These are phyloP conservation scores for Leccinum boreale DNA, from an alignment of 768 basidiomycete genomes.

Conservation along the genomic window DNA sequence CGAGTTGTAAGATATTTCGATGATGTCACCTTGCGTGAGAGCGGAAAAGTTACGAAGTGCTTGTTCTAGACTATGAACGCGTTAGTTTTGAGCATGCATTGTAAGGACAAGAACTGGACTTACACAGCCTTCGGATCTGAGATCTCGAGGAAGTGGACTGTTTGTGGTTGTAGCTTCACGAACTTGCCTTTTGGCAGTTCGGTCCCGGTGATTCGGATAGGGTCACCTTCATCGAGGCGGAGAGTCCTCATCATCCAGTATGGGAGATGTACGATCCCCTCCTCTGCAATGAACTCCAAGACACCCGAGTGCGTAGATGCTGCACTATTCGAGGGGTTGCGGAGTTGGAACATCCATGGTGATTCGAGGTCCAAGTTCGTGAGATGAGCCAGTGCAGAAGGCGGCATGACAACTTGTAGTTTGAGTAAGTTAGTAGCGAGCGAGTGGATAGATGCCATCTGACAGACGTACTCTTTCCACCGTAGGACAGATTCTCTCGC, in stretches of 20 bases:
- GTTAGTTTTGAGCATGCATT: neutral
- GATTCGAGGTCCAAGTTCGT: constrained; percentile 83
- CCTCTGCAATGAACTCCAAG: constrained; percentile 97
- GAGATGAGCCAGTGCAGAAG: constrained; percentile 86
- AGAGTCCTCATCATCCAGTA: constrained; percentile 99
- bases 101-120: constrained; percentile 11
- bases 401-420: constrained; percentile 89
- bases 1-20: constrained; percentile 96
- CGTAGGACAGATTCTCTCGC: constrained; percentile 90
- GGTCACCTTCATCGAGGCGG: constrained; percentile 89
- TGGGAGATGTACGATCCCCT: constrained; percentile 92
- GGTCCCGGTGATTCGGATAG: constrained; percentile 87
- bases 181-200: constrained; percentile 90
- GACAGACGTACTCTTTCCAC: constrained; percentile 85
- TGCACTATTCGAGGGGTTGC: constrained; percentile 81
- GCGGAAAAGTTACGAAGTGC: constrained; percentile 90
- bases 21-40: constrained; percentile 92
- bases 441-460: constrained; percentile 11
- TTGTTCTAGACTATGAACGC: constrained; percentile 74
- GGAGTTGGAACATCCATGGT: constrained; percentile 96
- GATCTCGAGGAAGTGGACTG: constrained; percentile 92
- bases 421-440: constrained; percentile 7
- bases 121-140: constrained; percentile 98
- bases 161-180: constrained; percentile 96
- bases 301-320: constrained; percentile 95